Percentiles rank a stretch among this genome's conserved stretches.
phyloP scores from a whole-genome alignment of 139 green algal genomes.

The Picochlorum sp. region DNA sequence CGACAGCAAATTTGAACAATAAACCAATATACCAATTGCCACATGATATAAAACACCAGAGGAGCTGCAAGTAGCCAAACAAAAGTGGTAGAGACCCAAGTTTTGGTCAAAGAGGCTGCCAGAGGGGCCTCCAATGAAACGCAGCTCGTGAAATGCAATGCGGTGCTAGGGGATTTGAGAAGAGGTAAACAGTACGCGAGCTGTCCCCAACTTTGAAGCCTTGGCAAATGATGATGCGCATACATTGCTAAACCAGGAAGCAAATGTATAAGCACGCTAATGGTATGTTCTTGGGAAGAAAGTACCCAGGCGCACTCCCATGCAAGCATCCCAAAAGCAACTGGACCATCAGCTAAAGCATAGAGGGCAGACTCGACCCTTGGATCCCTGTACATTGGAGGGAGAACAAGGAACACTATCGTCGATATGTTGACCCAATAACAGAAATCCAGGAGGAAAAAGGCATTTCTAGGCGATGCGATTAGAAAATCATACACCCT shows the following conservation, averaged over 20 bases:
- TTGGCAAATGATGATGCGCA: constrained; percentile 20
- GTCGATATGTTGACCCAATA: constrained; percentile 31
- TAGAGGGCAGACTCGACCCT: constrained; percentile 23
- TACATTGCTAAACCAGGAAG: constrained; percentile 54
- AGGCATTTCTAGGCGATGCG: constrained; percentile 8
- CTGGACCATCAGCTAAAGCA: constrained; percentile 43
- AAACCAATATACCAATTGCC: constrained; percentile 53
- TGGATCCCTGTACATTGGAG: neutral
- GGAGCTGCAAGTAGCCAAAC: constrained; percentile 35
- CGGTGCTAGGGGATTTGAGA: neutral
- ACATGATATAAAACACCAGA: constrained; percentile 43
- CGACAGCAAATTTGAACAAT: constrained; percentile 43
- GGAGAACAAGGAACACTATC: constrained; percentile 18
- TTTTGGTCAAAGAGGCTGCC: neutral
- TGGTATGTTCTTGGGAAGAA: constrained; percentile 21
- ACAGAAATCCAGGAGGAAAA: constrained; percentile 51
- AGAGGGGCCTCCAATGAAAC: neutral
- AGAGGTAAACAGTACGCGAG: neutral
- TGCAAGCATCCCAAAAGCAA: constrained; percentile 29
- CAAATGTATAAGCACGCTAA: constrained; percentile 54
- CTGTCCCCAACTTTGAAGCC: neutral
- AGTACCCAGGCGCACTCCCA: constrained; percentile 56
- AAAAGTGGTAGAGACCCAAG: neutral
- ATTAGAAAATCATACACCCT: constrained; percentile 15
- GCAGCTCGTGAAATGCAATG: neutral